These are phyloP conservation scores for Mortierella claussenii DNA, from an alignment of 192 early-diverging fungal genomes.

Conservation along the genomic window DNA sequence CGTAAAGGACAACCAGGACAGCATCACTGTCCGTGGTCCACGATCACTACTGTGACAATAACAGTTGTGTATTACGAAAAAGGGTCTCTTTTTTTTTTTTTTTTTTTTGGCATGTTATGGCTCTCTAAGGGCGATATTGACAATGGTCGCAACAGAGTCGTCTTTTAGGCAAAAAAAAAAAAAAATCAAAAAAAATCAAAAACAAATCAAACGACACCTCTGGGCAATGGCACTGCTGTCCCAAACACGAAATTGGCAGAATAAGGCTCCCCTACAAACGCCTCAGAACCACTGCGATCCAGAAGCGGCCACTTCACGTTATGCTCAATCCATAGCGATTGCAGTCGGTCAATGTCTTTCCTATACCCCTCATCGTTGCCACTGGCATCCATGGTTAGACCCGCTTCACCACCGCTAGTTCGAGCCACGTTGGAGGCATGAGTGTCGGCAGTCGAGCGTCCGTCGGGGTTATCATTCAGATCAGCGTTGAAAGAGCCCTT, in stretches of 20 bases:
- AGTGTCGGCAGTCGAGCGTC: too few species aligned
- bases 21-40: too few species aligned
- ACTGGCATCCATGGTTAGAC: neutral
- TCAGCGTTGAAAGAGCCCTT: too few species aligned
- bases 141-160: neutral
- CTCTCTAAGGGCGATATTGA: neutral
- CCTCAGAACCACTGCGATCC: neutral
- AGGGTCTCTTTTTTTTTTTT: neutral
- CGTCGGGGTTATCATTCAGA: too few species aligned
- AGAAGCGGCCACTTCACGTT: neutral
- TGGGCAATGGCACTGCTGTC: conserved; percentile 5
- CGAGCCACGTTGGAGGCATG: too few species aligned
- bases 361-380: neutral
- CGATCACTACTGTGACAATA: neutral
- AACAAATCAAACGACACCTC: neutral
- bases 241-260: conserved; percentile 8
- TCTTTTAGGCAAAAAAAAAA: neutral
- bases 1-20: too few species aligned
- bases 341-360: neutral
- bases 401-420: neutral
- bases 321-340: neutral
- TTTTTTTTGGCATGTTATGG: neutral
- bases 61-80: neutral
- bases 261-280: neutral
- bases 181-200: neutral